These are phyloP conservation scores for Tuber aestivum DNA, from an alignment of 495 filamentous ascomycete species.

Conservation along the genomic window DNA sequence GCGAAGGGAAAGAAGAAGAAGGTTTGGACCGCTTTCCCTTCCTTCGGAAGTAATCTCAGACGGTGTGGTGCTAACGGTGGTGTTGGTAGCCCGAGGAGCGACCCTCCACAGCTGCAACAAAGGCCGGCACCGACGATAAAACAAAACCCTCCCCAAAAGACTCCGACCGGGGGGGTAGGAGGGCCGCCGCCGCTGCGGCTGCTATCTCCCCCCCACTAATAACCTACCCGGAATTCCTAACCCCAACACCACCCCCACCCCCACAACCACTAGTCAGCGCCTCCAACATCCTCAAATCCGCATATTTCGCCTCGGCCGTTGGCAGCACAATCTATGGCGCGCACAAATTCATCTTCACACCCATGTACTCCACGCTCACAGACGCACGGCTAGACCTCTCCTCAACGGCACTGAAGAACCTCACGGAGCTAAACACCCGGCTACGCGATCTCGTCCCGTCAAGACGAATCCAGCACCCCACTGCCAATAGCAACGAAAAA, in stretches of 20 bases:
- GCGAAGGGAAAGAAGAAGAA: conserved; percentile 2
- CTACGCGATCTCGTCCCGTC: conserved; percentile 66
- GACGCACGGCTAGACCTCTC: conserved; percentile 77
- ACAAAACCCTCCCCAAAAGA: conserved; percentile 8
- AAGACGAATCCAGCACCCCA: conserved; percentile 48
- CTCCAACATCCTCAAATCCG: conserved; percentile 64
- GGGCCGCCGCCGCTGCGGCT: conserved; percentile 4
- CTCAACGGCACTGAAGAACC: conserved; percentile 57
- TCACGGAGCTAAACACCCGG: conserved; percentile 64
- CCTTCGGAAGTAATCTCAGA: not conserved
- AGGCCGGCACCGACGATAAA: conserved; percentile 14
- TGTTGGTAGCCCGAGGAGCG: conserved; percentile 17
- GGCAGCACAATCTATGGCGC: conserved; percentile 72
- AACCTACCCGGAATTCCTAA: conserved; percentile 93
- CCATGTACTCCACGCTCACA: conserved; percentile 71
- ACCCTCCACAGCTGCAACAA: conserved; percentile 9
- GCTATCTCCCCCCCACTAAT: conserved; percentile 77
- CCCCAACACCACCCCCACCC: conserved; percentile 54
- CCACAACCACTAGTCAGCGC: conserved; percentile 69
- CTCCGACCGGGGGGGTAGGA: conserved; percentile 23
- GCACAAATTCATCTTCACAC: conserved; percentile 70
- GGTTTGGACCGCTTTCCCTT: not conserved
- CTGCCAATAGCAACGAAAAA: conserved; percentile 23
- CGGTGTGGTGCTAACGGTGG: not conserved
- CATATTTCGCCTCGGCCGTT: conserved; percentile 67